A percentile compares a stretch with the other conserved stretches of the same genome.
Conservation (phyloP, 1,284 basidiomycete species). For the Tilletiaria anomala region DNA sequence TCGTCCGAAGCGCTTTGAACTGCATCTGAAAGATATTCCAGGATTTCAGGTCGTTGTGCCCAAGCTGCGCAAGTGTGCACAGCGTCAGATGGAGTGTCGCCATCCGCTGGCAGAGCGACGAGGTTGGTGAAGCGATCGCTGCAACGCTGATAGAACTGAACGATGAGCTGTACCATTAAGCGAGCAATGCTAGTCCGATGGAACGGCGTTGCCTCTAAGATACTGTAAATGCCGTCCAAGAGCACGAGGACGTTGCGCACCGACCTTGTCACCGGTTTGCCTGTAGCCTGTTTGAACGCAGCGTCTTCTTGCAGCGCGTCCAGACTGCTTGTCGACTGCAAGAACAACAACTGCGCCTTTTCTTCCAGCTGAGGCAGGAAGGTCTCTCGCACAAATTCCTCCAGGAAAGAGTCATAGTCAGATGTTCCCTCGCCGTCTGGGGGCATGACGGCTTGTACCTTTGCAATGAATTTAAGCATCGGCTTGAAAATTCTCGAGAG, state of each 20-base stretch:
- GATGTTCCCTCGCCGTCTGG: conserved; percentile 14
- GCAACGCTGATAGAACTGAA: conserved; percentile 90
- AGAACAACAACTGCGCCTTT: conserved; percentile 49
- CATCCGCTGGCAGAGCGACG: conserved; percentile 1
- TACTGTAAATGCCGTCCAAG: conserved; percentile 78
- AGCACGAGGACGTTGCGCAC: conserved; percentile 72
- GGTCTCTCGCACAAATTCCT: conserved; percentile 84
- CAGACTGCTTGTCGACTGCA: conserved; percentile 5
- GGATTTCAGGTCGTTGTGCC: conserved; percentile 52
- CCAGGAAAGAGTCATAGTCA: conserved; percentile 59
- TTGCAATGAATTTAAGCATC: conserved; percentile 68
- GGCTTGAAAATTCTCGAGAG: conserved; percentile 87
- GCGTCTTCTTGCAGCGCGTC: conserved; percentile 26
- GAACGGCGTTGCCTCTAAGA: conserved; percentile 88
- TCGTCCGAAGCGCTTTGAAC: conserved; percentile 16
- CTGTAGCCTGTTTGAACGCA: conserved; percentile 50
- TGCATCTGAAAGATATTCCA: no score
- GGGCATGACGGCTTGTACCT: conserved; percentile 41
- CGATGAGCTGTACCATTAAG: conserved; percentile 85
- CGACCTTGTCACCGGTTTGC: conserved; percentile 66
- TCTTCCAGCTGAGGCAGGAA: conserved; percentile 93
- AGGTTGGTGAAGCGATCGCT: conserved; percentile 57
- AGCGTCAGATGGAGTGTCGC: neutral
- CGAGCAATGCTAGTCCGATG: conserved; percentile 72
- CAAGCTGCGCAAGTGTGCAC: conserved; percentile 11